phyloP scores from a whole-genome alignment of 2,329 filamentous ascomycete genomes.

The Pseudofabraea citricarpa region DNA sequence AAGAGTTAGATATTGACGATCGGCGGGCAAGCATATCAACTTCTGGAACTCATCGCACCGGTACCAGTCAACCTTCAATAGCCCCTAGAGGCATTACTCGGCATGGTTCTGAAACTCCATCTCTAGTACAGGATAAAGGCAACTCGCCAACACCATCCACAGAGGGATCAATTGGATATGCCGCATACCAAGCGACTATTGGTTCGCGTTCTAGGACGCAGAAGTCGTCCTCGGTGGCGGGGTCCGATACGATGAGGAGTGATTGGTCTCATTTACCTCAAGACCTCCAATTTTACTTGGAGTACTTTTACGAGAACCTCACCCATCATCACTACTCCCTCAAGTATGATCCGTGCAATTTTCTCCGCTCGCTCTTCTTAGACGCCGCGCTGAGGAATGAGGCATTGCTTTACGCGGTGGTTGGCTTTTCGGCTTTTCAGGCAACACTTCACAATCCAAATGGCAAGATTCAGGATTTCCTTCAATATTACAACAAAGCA shows the following conservation, averaged over 20 bases:
- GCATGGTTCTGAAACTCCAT: constrained; percentile 48
- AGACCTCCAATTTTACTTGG: constrained; percentile 73
- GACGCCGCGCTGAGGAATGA: constrained; percentile 72
- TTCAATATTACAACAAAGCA: constrained; percentile 87
- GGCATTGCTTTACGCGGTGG: constrained; percentile 77
- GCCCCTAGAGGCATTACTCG: constrained; percentile 33
- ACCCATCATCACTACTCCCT: constrained; percentile 80
- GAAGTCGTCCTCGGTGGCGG: constrained; percentile 23
- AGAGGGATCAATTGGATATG: constrained; percentile 27
- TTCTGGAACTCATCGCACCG: constrained; percentile 30
- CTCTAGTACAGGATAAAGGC: constrained; percentile 44
- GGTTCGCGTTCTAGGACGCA: constrained; percentile 10
- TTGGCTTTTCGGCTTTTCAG: constrained; percentile 87
- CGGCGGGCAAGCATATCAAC: constrained; percentile 18
- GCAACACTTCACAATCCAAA: constrained; percentile 65
- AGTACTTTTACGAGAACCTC: constrained; percentile 73
- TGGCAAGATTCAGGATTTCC: constrained; percentile 74
- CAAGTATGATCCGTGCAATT: constrained; percentile 64
- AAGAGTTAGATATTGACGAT: constrained; percentile 23
- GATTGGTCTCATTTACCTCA: constrained; percentile 57
- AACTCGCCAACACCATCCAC: constrained; percentile 49
- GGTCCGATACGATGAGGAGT: constrained; percentile 15
- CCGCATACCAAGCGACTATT: constrained; percentile 12
- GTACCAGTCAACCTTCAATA: constrained; percentile 33
- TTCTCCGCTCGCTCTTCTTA: constrained; percentile 68